These are phyloP conservation scores for Boletus vermiculosoides DNA, from an alignment of 768 basidiomycete genomes.

Conservation along the genomic window DNA sequence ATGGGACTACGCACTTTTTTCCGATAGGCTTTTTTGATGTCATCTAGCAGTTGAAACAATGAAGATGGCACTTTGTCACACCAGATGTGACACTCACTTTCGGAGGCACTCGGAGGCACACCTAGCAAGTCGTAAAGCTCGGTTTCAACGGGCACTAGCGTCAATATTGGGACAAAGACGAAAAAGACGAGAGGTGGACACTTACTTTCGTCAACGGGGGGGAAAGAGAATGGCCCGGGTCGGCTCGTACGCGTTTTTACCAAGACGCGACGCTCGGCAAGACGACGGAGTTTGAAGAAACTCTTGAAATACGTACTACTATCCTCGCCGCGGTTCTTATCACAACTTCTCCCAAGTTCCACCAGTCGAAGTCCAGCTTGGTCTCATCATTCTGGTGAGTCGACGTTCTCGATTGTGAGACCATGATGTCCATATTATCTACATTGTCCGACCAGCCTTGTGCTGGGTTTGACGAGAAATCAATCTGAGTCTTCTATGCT, in stretches of 20 bases:
- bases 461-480: conserved; percentile 50
- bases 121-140: conserved; percentile 85
- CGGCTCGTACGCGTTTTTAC: conserved; percentile 26
- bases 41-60: conserved; percentile 45
- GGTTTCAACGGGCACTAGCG: conserved; percentile 69
- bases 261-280: conserved; percentile 31
- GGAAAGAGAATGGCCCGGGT: background rate
- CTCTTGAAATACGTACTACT: background rate
- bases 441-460: conserved; percentile 80
- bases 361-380: background rate
- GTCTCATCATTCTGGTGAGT: conserved; percentile 21
- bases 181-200: conserved; percentile 3
- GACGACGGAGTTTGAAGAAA: conserved; percentile 33
- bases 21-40: conserved; percentile 93
- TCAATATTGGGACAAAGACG: conserved; percentile 1
- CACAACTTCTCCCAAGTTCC: background rate
- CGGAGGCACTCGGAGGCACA: conserved; percentile 63
- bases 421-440: conserved; percentile 77
- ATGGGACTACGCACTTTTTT: conserved; percentile 63
- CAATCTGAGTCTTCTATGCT: conserved; percentile 24
- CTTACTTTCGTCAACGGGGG: conserved; percentile 27
- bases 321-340: background rate
- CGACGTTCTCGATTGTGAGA: background rate
- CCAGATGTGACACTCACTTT: conserved; percentile 48
- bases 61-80: conserved; percentile 5